These are phyloP conservation scores for Saccharomycopsis sp. DNA, from an alignment of 805 yeast genomes.

Conservation along the genomic window DNA sequence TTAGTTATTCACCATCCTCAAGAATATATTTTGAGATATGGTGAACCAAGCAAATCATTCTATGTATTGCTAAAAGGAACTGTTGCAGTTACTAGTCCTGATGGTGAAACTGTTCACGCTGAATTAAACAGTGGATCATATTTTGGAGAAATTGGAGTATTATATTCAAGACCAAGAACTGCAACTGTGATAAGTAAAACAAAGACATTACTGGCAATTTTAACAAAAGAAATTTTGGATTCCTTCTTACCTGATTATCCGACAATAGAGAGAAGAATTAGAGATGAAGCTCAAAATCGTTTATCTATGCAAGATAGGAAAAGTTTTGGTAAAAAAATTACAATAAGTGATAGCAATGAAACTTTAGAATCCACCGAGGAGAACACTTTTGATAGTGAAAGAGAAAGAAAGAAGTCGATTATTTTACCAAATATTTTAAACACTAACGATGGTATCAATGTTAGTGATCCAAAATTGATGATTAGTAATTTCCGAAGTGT, in stretches of 20 bases:
- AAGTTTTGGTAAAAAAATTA: constrained; percentile 23
- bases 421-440: constrained; percentile 12
- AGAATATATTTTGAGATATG: constrained; percentile 60
- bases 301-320: constrained; percentile 63
- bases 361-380: not conserved
- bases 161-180: constrained; percentile 69
- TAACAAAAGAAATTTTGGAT: constrained; percentile 57
- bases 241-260: constrained; percentile 59
- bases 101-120: constrained; percentile 70
- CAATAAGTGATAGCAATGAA: not conserved
- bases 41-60: constrained; percentile 71
- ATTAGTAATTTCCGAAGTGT: not conserved
- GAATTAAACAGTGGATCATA: constrained; percentile 61
- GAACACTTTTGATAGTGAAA: constrained; percentile 1
- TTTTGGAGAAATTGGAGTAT: constrained; percentile 75
- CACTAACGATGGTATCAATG: constrained; percentile 1
- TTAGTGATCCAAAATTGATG: too few species aligned
- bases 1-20: constrained; percentile 61
- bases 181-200: constrained; percentile 72
- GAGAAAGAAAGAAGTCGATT: constrained; percentile 12
- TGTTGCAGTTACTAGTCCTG: constrained; percentile 70
- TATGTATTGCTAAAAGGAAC: constrained; percentile 74
- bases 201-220: constrained; percentile 58
- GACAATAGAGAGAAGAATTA: constrained; percentile 53
- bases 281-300: constrained; percentile 77